Evolutionary conservation across 768 basidiomycete species (phyloP), one percentile per base, ranked within the genome.

Genomic region (Kondoa subrosea): DNA sequence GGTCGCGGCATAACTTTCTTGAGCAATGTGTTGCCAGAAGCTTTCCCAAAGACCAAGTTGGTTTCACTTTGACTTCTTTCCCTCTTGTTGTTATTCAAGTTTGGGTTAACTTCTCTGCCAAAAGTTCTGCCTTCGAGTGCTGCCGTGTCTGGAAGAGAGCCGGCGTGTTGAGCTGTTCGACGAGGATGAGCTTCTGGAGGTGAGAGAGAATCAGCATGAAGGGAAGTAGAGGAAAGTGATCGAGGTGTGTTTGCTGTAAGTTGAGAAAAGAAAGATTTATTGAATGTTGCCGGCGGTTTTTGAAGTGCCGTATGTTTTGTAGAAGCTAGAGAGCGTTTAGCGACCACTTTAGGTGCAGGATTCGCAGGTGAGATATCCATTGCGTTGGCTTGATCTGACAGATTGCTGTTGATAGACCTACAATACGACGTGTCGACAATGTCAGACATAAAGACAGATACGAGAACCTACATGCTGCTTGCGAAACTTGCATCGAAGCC

Each of bases 361-460:
- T 27, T n/a, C 17, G 61, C 61, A 32, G 61, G 61, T 27, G 61
- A 63, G 16, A 63, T 63, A 33, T 63, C 61, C 61, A 63, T 63
- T 17, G 61, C 26, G 29, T 63, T 63, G 16, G 27, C 14, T 27
- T 29, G 27, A 32, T 63, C 61, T 8, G 61, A 63, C 16, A 63
- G 27, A 33, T 27, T 31, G 16, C 26, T 29, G 61, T 63, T 27
- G 3, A 32, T 30, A 16, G 61, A 32, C 12, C 16, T 30, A 8
- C 26, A 4, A 25, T 26, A 30, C 25, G 56, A 56, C 16, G 16
- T 15, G 56, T 15, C 25, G 56, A 56, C 56, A 56, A 56, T 56
- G 56, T 15, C 16, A 25, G 56, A 15, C 56, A 25, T 56, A 15
- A 56, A 56, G 56, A 56, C 15, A 25, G 56, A 15, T 21, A 31